Conservation (phyloP, 2,329 filamentous ascomycete species). For the Penicillium sp. region DNA sequence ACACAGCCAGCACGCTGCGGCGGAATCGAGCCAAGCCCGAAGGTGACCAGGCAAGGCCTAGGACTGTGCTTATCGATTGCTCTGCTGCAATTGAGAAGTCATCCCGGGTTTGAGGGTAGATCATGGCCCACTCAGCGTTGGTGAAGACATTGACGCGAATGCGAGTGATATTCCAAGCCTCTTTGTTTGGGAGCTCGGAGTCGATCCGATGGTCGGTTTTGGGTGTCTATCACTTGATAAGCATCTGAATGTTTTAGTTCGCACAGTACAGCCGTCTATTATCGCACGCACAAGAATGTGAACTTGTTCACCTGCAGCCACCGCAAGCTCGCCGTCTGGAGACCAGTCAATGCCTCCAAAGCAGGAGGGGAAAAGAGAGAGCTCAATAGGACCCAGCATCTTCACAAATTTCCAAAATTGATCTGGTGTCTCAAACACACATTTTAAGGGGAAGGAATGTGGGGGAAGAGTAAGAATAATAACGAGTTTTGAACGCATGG, state of each 20-base stretch:
- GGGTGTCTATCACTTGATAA: slow-evolving; percentile 28
- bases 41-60: slow-evolving; percentile 56
- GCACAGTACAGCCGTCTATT: not conserved
- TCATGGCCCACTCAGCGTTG: slow-evolving; percentile 48
- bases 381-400: slow-evolving; percentile 36
- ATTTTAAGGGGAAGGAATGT: too few relatives aligned
- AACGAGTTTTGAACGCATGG: not conserved
- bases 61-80: slow-evolving; percentile 52
- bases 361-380: slow-evolving; percentile 52
- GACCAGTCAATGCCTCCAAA: slow-evolving; percentile 59
- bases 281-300: slow-evolving; percentile 48
- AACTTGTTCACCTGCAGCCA: slow-evolving; percentile 56
- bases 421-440: not conserved
- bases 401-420: not conserved
- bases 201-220: slow-evolving; percentile 15
- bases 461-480: too few relatives aligned
- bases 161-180: slow-evolving; percentile 40
- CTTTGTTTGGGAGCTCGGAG: slow-evolving; percentile 19
- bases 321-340: slow-evolving; percentile 55
- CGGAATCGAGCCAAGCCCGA: slow-evolving; percentile 55
- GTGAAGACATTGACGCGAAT: slow-evolving; percentile 55
- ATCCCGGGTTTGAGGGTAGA: slow-evolving; percentile 46
- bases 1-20: slow-evolving; percentile 54
- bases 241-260: slow-evolving; percentile 1
- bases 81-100: slow-evolving; percentile 59